A percentile compares a stretch with the other conserved stretches of the same genome.
Conservation (phyloP, 2,329 filamentous ascomycete species). For the Hymenoscyphus albidus region DNA sequence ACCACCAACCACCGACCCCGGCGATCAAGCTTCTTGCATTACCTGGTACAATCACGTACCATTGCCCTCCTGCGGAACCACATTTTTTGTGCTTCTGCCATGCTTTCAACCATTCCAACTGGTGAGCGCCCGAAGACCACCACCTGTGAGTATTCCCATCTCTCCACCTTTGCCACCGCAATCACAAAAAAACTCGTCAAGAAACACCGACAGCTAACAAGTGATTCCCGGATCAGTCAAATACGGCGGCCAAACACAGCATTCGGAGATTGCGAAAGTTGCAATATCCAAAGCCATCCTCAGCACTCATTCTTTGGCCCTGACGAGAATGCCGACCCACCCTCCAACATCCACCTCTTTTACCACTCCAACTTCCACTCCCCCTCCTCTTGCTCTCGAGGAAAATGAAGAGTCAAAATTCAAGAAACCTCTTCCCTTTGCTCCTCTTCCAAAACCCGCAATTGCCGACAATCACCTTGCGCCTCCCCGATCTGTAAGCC, state of each 20-base stretch:
- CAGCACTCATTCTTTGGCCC: conserved; percentile 3
- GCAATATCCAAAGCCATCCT: background rate
- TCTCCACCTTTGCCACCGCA: background rate
- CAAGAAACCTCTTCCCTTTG: background rate
- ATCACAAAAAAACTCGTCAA: background rate
- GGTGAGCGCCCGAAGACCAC: background rate
- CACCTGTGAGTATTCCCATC: background rate
- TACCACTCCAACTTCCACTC: conserved; percentile 1
- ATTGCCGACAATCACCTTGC: conserved; percentile 9
- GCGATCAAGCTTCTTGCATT: background rate
- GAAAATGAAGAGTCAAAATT: background rate
- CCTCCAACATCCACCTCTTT: background rate
- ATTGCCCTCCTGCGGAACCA: background rate
- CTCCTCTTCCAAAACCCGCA: background rate
- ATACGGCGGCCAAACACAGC: conserved; percentile 3
- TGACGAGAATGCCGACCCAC: conserved; percentile 6
- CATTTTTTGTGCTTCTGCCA: background rate
- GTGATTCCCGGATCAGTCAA: background rate
- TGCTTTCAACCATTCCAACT: background rate
- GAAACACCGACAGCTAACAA: background rate
- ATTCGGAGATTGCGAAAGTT: conserved; percentile 8
- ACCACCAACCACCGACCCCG: background rate
- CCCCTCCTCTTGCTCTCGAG: background rate
- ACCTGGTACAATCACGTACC: background rate
- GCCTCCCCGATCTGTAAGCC: conserved; percentile 13